Conservation (phyloP, 257 asterid species). For the Fraxinus americana region DNA sequence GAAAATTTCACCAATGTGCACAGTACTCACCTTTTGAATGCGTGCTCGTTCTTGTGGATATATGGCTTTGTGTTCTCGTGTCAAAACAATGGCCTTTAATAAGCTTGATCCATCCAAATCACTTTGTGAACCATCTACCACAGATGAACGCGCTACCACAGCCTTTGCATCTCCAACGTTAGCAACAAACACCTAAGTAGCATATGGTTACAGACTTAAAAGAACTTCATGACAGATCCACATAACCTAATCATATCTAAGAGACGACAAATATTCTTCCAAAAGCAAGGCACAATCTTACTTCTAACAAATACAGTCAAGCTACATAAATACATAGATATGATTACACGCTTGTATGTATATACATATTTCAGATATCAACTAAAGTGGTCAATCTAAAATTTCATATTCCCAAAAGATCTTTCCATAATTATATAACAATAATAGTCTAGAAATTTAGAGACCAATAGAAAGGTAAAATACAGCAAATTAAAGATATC, state of each 20-base stretch:
- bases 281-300: background rate
- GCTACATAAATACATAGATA: background rate
- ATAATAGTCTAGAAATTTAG: background rate
- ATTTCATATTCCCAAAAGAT: background rate
- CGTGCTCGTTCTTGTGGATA: constrained; percentile 92
- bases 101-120: constrained; percentile 34
- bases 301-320: background rate
- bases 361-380: background rate
- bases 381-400: background rate
- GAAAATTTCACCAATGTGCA: constrained; percentile 14
- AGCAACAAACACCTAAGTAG: constrained; percentile 78
- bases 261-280: background rate
- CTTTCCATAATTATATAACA: background rate
- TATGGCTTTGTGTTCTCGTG: constrained; percentile 91
- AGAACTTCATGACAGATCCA: constrained; percentile 11
- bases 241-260: background rate
- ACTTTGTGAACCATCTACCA: constrained; percentile 43
- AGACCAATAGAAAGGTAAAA: background rate
- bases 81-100: constrained; percentile 76
- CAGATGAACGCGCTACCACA: constrained; percentile 76
- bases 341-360: background rate
- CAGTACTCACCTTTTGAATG: constrained; percentile 66
- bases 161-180: constrained; percentile 94
- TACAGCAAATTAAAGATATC: background rate
- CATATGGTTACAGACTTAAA: constrained; percentile 14